These are phyloP conservation scores for Aspergillus panamensis DNA, from an alignment of 495 filamentous ascomycete species.

Conservation along the genomic window DNA sequence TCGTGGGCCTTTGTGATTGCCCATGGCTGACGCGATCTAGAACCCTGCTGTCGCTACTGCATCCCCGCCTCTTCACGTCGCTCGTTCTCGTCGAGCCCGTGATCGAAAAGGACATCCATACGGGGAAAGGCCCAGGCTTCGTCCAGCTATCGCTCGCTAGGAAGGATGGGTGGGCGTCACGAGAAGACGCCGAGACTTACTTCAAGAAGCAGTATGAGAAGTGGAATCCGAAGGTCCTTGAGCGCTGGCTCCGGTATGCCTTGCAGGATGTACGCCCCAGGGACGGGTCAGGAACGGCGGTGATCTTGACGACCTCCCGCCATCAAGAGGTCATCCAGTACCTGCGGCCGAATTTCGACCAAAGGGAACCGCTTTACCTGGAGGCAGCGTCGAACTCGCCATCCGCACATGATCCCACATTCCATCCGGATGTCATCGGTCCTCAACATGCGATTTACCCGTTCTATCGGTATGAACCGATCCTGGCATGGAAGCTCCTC, in stretches of 20 bases:
- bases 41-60: constrained; percentile 4
- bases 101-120: background rate
- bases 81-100: constrained; percentile 16
- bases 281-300: background rate
- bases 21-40: constrained; percentile 27
- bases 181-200: background rate
- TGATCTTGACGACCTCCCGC: constrained; percentile 5
- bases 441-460: background rate
- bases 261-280: background rate
- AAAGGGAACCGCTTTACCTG: background rate
- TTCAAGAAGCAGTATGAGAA: background rate
- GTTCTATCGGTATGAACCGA: constrained; percentile 48
- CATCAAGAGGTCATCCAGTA: constrained; percentile 8
- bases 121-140: background rate
- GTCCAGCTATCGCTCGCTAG: background rate
- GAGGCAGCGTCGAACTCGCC: background rate
- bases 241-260: constrained; percentile 8
- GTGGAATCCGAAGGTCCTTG: constrained; percentile 9
- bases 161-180: constrained; percentile 10
- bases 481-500: constrained; percentile 53
- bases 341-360: constrained; percentile 2
- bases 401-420: background rate
- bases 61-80: constrained; percentile 10
- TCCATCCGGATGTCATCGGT: constrained; percentile 7
- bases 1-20: background rate